Percentiles rank a stretch among this genome's conserved stretches.
Evolutionary conservation across 2,329 filamentous ascomycete genomes (phyloP).

Genomic region (Blastomyces emzantsi): DNA sequence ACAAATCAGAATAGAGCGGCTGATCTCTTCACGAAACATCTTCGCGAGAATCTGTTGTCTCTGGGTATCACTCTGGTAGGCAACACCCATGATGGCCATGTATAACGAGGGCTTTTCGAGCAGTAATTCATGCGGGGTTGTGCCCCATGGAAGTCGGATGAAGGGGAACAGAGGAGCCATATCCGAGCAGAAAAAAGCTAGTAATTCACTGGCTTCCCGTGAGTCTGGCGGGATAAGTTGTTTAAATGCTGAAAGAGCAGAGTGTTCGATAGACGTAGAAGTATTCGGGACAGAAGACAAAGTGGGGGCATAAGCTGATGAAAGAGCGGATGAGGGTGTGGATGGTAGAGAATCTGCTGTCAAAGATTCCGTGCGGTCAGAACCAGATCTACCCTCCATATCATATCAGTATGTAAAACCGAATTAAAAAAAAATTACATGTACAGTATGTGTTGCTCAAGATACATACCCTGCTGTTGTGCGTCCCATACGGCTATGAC

Average conservation of each 20-base stretch:
- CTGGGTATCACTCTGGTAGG: slow-evolving; percentile 1
- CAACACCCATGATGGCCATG: not conserved
- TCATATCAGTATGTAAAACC: not conserved
- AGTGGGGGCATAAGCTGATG: not conserved
- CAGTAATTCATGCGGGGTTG: not conserved
- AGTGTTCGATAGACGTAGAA: not conserved
- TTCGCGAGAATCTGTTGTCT: not conserved
- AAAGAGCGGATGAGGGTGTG: not conserved
- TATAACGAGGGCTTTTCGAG: not conserved
- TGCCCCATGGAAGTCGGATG: not conserved
- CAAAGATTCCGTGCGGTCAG: not conserved
- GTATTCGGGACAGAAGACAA: not conserved
- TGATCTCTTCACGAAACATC: not conserved
- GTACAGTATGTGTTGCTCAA: not conserved
- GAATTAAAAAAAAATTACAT: not conserved
- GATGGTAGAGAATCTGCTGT: not conserved
- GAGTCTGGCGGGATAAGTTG: not conserved
- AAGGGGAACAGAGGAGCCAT: not conserved
- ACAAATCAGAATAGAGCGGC: not conserved
- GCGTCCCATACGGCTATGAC: not conserved
- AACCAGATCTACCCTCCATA: not conserved
- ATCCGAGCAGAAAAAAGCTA: not conserved
- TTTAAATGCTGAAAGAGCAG: not conserved
- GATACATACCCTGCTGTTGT: not conserved
- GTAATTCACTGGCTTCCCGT: not conserved